These are phyloP conservation scores for Leccinum ponderosum DNA, from an alignment of 1,284 basidiomycete species.

Conservation along the genomic window DNA sequence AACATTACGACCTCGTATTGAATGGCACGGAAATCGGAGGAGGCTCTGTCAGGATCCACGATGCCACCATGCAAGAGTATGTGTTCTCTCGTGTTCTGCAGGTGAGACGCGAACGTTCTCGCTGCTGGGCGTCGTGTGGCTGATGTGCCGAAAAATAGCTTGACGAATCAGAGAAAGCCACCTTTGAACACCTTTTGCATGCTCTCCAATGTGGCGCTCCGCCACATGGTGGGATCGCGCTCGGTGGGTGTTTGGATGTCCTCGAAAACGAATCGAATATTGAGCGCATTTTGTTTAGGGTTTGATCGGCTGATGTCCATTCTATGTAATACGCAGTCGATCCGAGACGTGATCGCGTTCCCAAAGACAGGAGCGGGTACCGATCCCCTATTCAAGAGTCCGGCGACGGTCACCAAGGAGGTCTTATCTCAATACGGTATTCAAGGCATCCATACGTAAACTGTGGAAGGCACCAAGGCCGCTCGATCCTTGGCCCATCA, in stretches of 20 bases:
- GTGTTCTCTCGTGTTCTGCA: constrained; percentile 80
- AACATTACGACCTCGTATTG: constrained; percentile 97
- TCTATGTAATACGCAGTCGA: constrained; percentile 80
- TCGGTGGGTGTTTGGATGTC: constrained; percentile 53
- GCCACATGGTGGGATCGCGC: constrained; percentile 93
- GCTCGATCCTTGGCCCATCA: constrained; percentile 1
- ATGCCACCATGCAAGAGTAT: constrained; percentile 81
- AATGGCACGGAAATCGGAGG: constrained; percentile 95
- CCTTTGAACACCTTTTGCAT: constrained; percentile 84
- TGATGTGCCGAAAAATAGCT: constrained; percentile 50
- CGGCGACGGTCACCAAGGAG: constrained; percentile 57
- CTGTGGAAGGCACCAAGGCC: constrained; percentile 1
- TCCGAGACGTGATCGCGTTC: constrained; percentile 95
- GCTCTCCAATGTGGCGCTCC: constrained; percentile 89
- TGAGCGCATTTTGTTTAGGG: constrained; percentile 46
- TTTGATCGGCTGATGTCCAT: constrained; percentile 93
- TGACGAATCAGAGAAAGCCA: constrained; percentile 64
- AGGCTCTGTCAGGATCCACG: constrained; percentile 91
- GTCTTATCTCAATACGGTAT: constrained; percentile 68
- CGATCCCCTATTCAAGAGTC: constrained; percentile 91
- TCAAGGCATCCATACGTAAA: constrained; percentile 30
- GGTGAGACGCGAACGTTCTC: constrained; percentile 44
- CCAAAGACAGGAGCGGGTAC: constrained; percentile 85
- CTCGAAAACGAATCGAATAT: constrained; percentile 11
- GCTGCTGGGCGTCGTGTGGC: constrained; percentile 1